These are phyloP conservation scores for Stephania japonica DNA, from an alignment of 164 flowering plant species.

Conservation along the genomic window DNA sequence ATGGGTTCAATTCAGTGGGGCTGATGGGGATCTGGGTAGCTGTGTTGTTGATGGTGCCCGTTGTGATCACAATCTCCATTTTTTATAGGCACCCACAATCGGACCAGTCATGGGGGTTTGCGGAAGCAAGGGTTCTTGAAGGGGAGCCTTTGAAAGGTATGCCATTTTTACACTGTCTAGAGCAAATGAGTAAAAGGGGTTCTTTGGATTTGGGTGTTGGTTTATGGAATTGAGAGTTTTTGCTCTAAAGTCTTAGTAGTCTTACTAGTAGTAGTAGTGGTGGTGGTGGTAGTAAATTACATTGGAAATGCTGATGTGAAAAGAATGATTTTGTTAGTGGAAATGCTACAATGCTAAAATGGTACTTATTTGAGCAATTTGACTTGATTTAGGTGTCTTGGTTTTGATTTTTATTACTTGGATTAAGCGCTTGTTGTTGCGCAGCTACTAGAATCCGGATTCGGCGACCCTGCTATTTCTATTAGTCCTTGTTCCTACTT, in stretches of 20 bases:
- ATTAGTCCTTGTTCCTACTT: too few relatives aligned
- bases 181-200: not conserved
- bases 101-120: conserved; percentile 29
- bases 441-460: not conserved
- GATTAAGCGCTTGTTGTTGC: not conserved
- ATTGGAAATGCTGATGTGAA: not conserved
- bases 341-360: not conserved
- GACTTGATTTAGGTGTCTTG: not conserved
- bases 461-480: not conserved
- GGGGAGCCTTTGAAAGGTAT: conserved; percentile 25
- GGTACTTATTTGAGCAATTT: not conserved
- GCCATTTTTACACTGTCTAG: not conserved
- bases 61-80: conserved; percentile 39
- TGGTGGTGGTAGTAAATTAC: too few relatives aligned
- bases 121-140: conserved; percentile 28
- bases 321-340: not conserved
- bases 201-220: not conserved
- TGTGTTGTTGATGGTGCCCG: conserved; percentile 38
- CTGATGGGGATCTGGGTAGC: conserved; percentile 35
- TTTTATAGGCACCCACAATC: conserved; percentile 33
- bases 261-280: too few relatives aligned
- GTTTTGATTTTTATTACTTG: not conserved
- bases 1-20: conserved; percentile 27
- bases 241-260: not conserved
- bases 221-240: not conserved